Conservation (phyloP, 495 filamentous ascomycete species). For the Saxophila tyrrhenica region DNA sequence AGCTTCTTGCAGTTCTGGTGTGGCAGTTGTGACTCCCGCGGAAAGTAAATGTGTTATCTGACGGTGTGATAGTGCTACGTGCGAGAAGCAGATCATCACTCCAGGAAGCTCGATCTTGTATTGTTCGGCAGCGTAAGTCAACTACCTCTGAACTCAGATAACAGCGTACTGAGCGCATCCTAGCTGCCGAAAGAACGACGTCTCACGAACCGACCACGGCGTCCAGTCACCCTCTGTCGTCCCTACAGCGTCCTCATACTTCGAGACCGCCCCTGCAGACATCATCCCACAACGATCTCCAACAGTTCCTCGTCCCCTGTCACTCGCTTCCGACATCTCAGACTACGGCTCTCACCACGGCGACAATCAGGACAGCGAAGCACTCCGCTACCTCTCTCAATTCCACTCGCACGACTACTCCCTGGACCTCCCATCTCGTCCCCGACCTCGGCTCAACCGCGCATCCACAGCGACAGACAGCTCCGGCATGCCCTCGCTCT, state of each 20-base stretch:
- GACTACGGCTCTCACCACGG: constrained; percentile 4
- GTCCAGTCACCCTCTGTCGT: constrained; percentile 21
- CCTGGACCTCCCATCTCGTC: background rate
- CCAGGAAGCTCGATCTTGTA: constrained; percentile 48
- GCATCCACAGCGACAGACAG: background rate
- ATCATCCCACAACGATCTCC: constrained; percentile 35
- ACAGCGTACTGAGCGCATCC: constrained; percentile 3
- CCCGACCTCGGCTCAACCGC: background rate
- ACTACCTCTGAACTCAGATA: too few relatives aligned
- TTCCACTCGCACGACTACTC: constrained; percentile 18
- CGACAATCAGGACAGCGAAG: constrained; percentile 22
- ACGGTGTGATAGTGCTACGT: constrained; percentile 41
- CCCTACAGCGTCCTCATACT: constrained; percentile 19
- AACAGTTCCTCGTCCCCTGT: constrained; percentile 20
- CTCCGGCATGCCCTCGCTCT: constrained; percentile 23
- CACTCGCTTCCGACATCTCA: constrained; percentile 21
- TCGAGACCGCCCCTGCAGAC: constrained; percentile 26
- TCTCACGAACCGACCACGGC: constrained; percentile 1
- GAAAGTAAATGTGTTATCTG: constrained; percentile 1
- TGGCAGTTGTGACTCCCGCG: constrained; percentile 19
- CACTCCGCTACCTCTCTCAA: constrained; percentile 23
- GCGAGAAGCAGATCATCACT: constrained; percentile 55
- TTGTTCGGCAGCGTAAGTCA: constrained; percentile 33
- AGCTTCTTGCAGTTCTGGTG: constrained; percentile 61
- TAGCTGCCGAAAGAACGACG: constrained; percentile 32